phyloP scores from a whole-genome alignment of 2,329 filamentous ascomycete species.

The Talaromyces atroroseus region DNA sequence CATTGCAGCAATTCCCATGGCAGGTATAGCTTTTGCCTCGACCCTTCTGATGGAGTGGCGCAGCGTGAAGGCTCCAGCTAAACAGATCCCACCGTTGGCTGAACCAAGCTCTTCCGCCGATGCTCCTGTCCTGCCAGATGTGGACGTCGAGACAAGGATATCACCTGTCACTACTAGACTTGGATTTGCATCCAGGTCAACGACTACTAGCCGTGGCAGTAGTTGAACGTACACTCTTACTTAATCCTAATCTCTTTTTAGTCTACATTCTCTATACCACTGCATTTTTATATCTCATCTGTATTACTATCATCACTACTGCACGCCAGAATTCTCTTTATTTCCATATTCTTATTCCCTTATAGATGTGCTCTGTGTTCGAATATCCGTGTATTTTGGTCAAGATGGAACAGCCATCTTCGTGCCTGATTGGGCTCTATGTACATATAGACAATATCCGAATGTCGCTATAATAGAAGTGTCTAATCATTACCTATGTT shows the following conservation, averaged over 20 bases:
- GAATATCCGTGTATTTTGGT: neutral
- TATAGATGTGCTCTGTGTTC: neutral
- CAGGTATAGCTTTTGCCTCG: constrained; percentile 11
- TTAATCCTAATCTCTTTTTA: neutral
- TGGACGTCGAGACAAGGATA: constrained; percentile 12
- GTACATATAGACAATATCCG: neutral
- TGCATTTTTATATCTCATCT: neutral
- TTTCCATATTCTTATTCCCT: neutral
- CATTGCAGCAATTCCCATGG: constrained; percentile 10
- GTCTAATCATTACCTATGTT: neutral
- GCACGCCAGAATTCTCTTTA: neutral
- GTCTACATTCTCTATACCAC: neutral
- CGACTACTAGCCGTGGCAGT: neutral
- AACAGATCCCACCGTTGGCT: neutral
- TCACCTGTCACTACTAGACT: constrained; percentile 11
- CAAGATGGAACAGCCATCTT: neutral
- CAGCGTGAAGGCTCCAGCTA: constrained; percentile 5
- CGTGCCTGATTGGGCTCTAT: neutral
- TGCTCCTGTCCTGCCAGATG: constrained; percentile 7
- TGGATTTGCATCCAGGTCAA: neutral
- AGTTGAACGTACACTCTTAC: neutral
- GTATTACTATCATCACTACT: neutral
- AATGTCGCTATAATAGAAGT: neutral
- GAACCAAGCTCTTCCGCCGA: neutral
- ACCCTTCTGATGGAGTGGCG: constrained; percentile 14